These are phyloP conservation scores for Wickerhamiella occidentalis DNA, from an alignment of 805 yeast species.

Conservation along the genomic window DNA sequence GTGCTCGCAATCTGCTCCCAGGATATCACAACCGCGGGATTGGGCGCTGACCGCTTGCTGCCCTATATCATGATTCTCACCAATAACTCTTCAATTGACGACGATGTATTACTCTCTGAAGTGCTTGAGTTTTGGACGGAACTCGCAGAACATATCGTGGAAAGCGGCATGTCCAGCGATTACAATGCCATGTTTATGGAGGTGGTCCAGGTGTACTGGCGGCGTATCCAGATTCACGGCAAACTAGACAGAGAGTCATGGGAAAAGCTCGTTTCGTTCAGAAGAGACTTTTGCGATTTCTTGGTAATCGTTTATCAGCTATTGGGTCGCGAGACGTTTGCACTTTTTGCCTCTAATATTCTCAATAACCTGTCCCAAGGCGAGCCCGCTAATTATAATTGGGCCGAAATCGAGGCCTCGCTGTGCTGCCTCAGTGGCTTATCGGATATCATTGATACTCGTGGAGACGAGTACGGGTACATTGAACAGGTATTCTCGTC, in stretches of 20 bases:
- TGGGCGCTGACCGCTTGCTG: conserved; percentile 11
- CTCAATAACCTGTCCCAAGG: not conserved
- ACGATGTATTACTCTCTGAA: conserved; percentile 24
- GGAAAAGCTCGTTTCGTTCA: conserved; percentile 54
- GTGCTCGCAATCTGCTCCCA: conserved; percentile 16
- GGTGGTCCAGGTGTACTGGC: conserved; percentile 55
- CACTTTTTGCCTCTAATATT: conserved; percentile 27
- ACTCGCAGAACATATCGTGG: conserved; percentile 25
- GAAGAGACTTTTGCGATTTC: conserved; percentile 67
- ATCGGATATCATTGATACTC: conserved; percentile 37
- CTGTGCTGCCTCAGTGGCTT: conserved; percentile 46
- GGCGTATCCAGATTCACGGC: conserved; percentile 39
- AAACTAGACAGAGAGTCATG: conserved; percentile 20
- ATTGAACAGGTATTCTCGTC: conserved; percentile 24
- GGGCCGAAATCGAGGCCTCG: conserved; percentile 46
- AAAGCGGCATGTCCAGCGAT: conserved; percentile 21
- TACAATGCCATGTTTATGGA: conserved; percentile 30
- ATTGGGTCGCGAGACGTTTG: conserved; percentile 42
- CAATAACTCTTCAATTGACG: conserved; percentile 18
- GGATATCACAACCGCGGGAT: conserved; percentile 11
- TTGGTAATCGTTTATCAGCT: conserved; percentile 60
- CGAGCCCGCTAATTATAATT: conserved; percentile 14
- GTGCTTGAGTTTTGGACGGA: conserved; percentile 28
- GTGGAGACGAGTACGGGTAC: conserved; percentile 26
- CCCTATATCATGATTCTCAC: conserved; percentile 16